A percentile compares a stretch with the other conserved stretches of the same genome.
Conservation (phyloP, 495 filamentous ascomycete species). For the Penicilliopsis zonata region DNA sequence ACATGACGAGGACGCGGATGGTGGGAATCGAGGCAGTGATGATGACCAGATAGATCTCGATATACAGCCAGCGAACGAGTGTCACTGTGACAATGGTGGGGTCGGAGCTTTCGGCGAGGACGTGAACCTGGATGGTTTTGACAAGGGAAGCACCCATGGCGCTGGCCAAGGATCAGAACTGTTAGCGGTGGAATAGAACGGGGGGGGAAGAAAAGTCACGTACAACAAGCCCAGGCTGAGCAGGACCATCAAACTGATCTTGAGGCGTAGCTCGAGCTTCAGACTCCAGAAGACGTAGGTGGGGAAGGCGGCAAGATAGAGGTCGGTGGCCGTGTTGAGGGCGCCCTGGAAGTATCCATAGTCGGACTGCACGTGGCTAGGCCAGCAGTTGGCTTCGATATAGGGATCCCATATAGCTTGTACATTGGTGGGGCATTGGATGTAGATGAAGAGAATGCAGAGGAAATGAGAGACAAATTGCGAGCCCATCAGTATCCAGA, state of each 20-base stretch:
- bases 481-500: constrained; percentile 20
- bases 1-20: constrained; percentile 11
- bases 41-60: constrained; percentile 20
- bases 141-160: constrained; percentile 22
- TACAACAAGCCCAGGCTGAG: constrained; percentile 36
- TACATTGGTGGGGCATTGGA: constrained; percentile 22
- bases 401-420: constrained; percentile 25
- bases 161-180: constrained; percentile 2
- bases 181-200: neutral
- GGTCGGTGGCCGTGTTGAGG: constrained; percentile 32
- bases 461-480: constrained; percentile 15
- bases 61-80: constrained; percentile 18
- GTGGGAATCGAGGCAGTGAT: constrained; percentile 20
- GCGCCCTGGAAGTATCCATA: constrained; percentile 29
- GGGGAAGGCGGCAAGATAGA: constrained; percentile 38
- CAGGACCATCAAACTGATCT: constrained; percentile 30
- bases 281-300: constrained; percentile 31
- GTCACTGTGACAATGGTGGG: constrained; percentile 15
- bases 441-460: constrained; percentile 25
- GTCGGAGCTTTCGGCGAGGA: constrained; percentile 14
- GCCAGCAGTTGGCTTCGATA: constrained; percentile 20
- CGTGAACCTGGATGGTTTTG: constrained; percentile 15
- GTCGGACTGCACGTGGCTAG: constrained; percentile 19
- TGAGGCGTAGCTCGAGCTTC: constrained; percentile 29
- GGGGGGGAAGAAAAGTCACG: constrained; percentile 2